Conservation (phyloP, 106 monocot genomes). For the Cymbidium sinense region DNA sequence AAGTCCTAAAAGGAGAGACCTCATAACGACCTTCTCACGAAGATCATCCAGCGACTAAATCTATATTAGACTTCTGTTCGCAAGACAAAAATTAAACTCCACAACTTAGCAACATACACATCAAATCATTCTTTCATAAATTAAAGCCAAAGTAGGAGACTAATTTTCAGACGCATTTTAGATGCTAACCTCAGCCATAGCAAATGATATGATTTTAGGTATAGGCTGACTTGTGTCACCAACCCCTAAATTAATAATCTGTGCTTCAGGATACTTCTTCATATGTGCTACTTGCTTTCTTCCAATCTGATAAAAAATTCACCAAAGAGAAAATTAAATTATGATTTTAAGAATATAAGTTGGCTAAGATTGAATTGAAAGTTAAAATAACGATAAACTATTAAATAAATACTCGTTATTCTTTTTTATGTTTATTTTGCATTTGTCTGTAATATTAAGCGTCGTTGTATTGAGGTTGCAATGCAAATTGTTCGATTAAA, state of each 20-base stretch:
- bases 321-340: not conserved
- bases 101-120: too few species aligned
- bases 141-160: not conserved
- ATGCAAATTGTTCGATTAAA: too few species aligned
- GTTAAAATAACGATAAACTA: not conserved
- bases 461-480: too few species aligned
- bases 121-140: not conserved
- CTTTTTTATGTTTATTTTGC: too few species aligned
- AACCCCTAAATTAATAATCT: constrained; percentile 79
- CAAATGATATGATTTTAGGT: constrained; percentile 49
- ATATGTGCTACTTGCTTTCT: constrained; percentile 47
- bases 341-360: not conserved
- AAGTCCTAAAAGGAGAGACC: too few species aligned
- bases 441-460: too few species aligned
- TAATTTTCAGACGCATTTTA: not conserved
- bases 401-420: too few species aligned
- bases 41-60: too few species aligned
- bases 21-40: too few species aligned
- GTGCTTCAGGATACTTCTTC: constrained; percentile 76
- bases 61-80: too few species aligned
- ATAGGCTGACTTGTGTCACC: constrained; percentile 87
- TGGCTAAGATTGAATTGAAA: not conserved
- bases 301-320: constrained; percentile 40
- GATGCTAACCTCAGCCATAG: constrained; percentile 70
- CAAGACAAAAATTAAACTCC: too few species aligned